Base-by-base conservation (phyloP, 1,139 yeast genomes). In the Lodderomyces metapsilosis region DNA sequence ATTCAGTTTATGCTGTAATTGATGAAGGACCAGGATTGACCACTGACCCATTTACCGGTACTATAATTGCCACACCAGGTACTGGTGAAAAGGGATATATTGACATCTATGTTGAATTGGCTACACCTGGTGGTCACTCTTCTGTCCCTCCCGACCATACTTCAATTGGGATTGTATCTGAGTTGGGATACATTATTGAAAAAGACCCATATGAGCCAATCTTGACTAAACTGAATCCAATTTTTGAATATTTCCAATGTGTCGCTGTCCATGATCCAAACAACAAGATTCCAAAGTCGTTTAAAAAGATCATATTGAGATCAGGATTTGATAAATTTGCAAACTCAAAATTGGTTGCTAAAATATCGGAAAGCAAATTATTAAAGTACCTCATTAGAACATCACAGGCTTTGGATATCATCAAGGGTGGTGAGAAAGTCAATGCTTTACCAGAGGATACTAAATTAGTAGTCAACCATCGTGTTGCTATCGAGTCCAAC, bases 101-200 rank as follows among this genome's bases (percentile, higher is more conserved):
- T 36, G 74, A 68, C 47, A 45, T 68, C 5, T 43, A 47, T 28
- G 63, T 60, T 21, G 61, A 62, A 37, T 61, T 71, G 48, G 61
- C 58, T 37, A 66, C 74, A 13, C 71, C 71, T 6, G 77, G 77
- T 28, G 77, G 77, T 4, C 77, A 71, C 47, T 67, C 76, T 2
- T 66, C 73, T 5, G 50, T 66, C 24, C 76, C 76, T 9, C 77
- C 76, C 2, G 74, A 67, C 47, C 76, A 70, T 52, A 70, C 76
- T 5, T 59, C 73, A 3, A 68, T 71, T 50, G 77, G 77, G 30
- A 65, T 71, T 40, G 54, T 66, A 47, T 61, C 70, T n/a, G 74
- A 71, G 45, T 62, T 71, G 50, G 64, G 60, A n/a, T 56, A 53
- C 45, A 38, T 59, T 16, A 61, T 71, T 36, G 77, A 71, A 49